Evolutionary conservation across 2,329 filamentous ascomycete species (phyloP).

Genomic region (Beauveria asiatica): DNA sequence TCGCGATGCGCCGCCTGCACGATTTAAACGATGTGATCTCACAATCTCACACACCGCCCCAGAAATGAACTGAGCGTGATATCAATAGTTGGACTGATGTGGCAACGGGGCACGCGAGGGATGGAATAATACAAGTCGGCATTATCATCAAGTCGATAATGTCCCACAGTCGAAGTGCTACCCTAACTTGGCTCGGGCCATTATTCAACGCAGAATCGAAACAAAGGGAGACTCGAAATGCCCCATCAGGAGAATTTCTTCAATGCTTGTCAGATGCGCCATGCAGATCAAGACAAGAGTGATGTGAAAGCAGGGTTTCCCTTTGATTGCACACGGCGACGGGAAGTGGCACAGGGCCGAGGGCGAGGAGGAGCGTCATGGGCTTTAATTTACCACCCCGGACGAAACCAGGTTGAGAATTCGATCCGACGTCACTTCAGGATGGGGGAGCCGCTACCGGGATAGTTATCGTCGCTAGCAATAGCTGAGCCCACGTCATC

Average conservation of each 20-base stretch:
- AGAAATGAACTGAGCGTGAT: background rate
- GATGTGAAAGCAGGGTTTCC: background rate
- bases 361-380: background rate
- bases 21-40: background rate
- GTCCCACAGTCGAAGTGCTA: background rate
- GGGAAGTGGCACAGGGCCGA: background rate
- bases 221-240: background rate
- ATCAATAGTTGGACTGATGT: background rate
- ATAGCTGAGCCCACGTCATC: constrained; percentile 1
- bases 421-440: background rate
- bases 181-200: background rate
- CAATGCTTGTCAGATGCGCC: background rate
- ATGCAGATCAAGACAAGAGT: background rate
- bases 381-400: background rate
- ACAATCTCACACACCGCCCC: background rate
- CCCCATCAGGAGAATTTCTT: background rate
- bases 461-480: background rate
- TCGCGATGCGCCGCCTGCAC: background rate
- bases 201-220: background rate
- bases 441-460: background rate
- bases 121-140: background rate
- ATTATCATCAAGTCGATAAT: background rate
- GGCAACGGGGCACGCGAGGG: background rate
- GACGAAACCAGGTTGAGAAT: constrained; percentile 1
- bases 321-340: background rate